Conservation (phyloP, 1,139 yeast species). For the Sugiyamaella xylanicola region DNA sequence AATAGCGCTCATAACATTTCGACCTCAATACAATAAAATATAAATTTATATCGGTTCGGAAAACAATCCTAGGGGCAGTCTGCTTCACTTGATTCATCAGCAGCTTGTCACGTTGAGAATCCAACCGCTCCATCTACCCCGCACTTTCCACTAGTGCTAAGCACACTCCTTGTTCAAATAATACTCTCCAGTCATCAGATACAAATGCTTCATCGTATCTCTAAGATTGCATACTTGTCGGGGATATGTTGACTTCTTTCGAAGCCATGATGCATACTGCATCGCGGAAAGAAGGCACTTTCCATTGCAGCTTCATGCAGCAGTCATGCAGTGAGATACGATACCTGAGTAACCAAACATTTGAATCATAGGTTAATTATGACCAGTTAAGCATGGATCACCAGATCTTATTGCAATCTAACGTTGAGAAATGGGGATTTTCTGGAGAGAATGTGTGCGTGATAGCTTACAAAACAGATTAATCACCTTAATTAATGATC, state of each 20-base stretch:
- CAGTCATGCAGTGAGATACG: slow-evolving; percentile 6
- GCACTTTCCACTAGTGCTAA: background rate
- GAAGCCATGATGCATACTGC: slow-evolving; percentile 12
- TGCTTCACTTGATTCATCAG: no score
- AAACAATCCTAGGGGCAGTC: no score
- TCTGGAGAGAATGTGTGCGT: background rate
- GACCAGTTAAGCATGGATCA: background rate
- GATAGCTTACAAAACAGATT: background rate
- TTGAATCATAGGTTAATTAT: slow-evolving; percentile 1
- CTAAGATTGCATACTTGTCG: slow-evolving; percentile 1
- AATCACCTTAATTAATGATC: no score
- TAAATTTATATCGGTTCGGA: no score
- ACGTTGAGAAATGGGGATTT: background rate
- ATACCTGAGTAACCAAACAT: background rate
- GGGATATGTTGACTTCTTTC: background rate
- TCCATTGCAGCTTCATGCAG: background rate
- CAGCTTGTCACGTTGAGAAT: no score
- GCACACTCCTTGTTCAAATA: slow-evolving; percentile 4
- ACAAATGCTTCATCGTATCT: background rate
- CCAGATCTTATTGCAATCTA: slow-evolving; percentile 3
- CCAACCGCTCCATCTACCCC: background rate
- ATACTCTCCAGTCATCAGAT: background rate
- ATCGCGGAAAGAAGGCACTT: slow-evolving; percentile 18
- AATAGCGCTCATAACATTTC: no score
- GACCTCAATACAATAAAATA: no score